Percentiles rank a stretch among this genome's conserved stretches.
phyloP scores from a whole-genome alignment of 2,329 filamentous ascomycete species.

The Incumbomyces delicatus region DNA sequence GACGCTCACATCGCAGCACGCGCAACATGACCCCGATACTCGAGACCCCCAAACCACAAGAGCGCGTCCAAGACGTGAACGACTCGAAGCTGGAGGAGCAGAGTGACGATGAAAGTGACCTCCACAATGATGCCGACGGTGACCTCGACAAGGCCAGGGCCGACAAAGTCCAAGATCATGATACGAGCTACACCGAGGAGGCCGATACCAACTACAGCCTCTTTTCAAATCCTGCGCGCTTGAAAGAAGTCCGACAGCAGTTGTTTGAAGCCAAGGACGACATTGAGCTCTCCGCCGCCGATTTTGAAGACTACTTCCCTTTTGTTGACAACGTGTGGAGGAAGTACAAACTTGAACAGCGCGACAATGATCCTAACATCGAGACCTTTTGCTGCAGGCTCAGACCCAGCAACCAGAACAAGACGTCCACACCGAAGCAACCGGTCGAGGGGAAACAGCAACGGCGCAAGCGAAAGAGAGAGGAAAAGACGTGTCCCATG shows the following conservation, averaged over 20 bases:
- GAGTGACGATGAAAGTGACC: conserved; percentile 6
- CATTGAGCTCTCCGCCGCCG: conserved; percentile 36
- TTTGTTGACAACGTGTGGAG: conserved; percentile 44
- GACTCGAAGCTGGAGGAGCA: conserved; percentile 4
- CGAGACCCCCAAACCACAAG: background rate
- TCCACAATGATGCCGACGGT: conserved; percentile 7
- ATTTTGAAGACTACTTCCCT: conserved; percentile 40
- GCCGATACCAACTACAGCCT: conserved; percentile 23
- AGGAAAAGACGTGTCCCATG: conserved; percentile 39
- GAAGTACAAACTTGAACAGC: conserved; percentile 29
- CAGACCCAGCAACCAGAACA: conserved; percentile 29
- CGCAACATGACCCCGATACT: conserved; percentile 1
- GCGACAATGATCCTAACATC: conserved; percentile 17
- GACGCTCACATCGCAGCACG: no score
- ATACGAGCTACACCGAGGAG: conserved; percentile 1
- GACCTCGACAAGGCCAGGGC: conserved; percentile 10
- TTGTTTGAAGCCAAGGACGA: conserved; percentile 38
- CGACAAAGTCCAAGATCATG: conserved; percentile 7
- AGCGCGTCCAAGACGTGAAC: background rate
- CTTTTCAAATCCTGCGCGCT: conserved; percentile 34
- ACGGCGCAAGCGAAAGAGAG: conserved; percentile 35
- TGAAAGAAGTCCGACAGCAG: conserved; percentile 33
- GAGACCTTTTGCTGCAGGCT: conserved; percentile 41
- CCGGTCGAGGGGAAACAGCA: conserved; percentile 37
- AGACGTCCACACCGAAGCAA: conserved; percentile 30